Conservation (phyloP, 495 filamentous ascomycete genomes). For the Hypomontagnella submonticulosa region DNA sequence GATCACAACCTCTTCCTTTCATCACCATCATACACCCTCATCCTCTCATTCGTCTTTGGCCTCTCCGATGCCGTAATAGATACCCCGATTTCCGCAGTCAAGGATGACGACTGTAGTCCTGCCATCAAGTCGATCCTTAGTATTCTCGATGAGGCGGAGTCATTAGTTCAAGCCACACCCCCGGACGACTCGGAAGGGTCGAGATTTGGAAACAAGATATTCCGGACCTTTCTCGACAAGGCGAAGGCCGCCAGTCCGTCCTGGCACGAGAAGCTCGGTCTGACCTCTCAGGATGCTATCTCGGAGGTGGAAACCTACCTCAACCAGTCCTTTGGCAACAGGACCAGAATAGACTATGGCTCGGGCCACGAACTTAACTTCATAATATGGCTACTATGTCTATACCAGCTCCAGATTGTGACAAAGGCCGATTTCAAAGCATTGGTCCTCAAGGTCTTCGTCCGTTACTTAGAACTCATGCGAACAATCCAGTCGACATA, state of each 20-base stretch:
- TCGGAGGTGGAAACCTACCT: slow-evolving; percentile 83
- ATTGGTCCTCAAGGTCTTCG: slow-evolving; percentile 80
- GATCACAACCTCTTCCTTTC: slow-evolving; percentile 86
- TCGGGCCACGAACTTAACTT: slow-evolving; percentile 98
- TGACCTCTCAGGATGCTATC: slow-evolving; percentile 65
- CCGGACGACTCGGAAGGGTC: slow-evolving; percentile 86
- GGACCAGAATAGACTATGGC: slow-evolving; percentile 93
- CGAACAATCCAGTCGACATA: slow-evolving; percentile 86
- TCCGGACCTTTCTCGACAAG: slow-evolving; percentile 83
- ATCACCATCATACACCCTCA: slow-evolving; percentile 79
- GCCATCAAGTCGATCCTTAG: slow-evolving; percentile 71
- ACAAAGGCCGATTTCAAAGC: slow-evolving; percentile 71
- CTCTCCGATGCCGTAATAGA: slow-evolving; percentile 86
- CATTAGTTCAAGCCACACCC: slow-evolving; percentile 72
- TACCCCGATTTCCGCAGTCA: slow-evolving; percentile 73
- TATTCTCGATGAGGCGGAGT: slow-evolving; percentile 74
- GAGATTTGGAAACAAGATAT: slow-evolving; percentile 92
- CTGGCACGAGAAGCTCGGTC: slow-evolving; percentile 69
- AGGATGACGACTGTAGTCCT: slow-evolving; percentile 63
- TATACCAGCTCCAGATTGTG: slow-evolving; percentile 81
- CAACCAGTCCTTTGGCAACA: slow-evolving; percentile 83
- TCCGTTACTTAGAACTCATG: slow-evolving; percentile 82
- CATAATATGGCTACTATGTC: slow-evolving; percentile 89
- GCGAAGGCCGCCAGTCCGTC: slow-evolving; percentile 63
- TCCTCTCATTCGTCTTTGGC: slow-evolving; percentile 85